Conservation (phyloP, 768 basidiomycete species). For the Asterophora parasitica region DNA sequence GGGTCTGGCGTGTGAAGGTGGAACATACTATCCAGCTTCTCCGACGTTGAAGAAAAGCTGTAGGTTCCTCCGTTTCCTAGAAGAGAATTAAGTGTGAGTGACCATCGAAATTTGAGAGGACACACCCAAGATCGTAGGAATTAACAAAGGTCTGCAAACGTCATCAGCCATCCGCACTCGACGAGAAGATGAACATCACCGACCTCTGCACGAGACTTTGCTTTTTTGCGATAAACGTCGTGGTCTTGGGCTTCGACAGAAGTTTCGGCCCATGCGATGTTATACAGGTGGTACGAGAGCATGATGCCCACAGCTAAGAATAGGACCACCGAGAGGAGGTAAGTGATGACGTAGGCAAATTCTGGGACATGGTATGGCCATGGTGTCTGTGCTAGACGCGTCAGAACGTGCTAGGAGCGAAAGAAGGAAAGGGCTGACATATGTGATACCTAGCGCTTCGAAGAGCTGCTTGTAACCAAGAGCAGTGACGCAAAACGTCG, state of each 20-base stretch:
- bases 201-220: constrained; percentile 67
- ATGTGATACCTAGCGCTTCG: constrained; percentile 52
- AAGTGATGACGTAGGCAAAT: constrained; percentile 65
- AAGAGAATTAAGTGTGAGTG: background rate
- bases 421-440: constrained; percentile 28
- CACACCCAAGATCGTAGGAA: constrained; percentile 85
- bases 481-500: constrained; percentile 53
- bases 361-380: constrained; percentile 69
- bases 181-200: constrained; percentile 19
- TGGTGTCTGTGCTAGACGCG: constrained; percentile 19
- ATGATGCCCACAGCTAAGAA: constrained; percentile 71
- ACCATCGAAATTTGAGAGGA: background rate
- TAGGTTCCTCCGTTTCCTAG: constrained; percentile 60
- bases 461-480: constrained; percentile 63
- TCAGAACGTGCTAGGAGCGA: background rate
- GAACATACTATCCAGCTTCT: constrained; percentile 71
- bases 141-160: constrained; percentile 68
- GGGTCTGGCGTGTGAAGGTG: background rate
- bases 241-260: constrained; percentile 90
- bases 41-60: constrained; percentile 86
- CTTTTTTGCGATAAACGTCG: constrained; percentile 66
- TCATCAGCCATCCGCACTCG: background rate
- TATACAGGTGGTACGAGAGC: constrained; percentile 69
- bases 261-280: constrained; percentile 73
- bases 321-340: constrained; percentile 71